These are phyloP conservation scores for Rhizophagus clarus DNA, from an alignment of 192 early-diverging fungal genomes.

Conservation along the genomic window DNA sequence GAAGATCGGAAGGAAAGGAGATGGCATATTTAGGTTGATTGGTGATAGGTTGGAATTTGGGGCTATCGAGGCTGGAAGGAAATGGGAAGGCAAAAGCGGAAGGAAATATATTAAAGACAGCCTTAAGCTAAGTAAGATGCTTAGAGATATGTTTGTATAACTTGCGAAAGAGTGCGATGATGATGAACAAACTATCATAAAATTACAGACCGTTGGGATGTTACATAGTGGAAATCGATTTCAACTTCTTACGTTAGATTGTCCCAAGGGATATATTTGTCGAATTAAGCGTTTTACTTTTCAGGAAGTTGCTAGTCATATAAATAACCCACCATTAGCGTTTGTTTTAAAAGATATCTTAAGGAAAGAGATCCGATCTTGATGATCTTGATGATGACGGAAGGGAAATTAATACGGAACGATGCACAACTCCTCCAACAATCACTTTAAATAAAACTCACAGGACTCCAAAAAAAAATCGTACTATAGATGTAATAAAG, in stretches of 20 bases:
- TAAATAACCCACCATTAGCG: conserved; percentile 1
- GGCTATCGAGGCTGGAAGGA: too few relatives aligned
- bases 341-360: conserved; percentile 20
- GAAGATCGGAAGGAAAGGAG: conserved; percentile 25
- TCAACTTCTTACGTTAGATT: conserved; percentile 6
- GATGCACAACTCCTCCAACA: too few relatives aligned
- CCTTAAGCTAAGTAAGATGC: conserved; percentile 15
- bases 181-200: conserved; percentile 4
- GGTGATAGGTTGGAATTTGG: conserved; percentile 20
- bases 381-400: too few relatives aligned
- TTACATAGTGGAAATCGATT: conserved; percentile 16
- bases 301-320: conserved; percentile 1
- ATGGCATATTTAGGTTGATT: conserved; percentile 23
- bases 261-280: conserved; percentile 15
- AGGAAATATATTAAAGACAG: conserved; percentile 22
- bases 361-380: not conserved
- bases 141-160: conserved; percentile 11
- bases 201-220: conserved; percentile 16
- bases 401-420: too few relatives aligned
- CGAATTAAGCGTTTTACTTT: not conserved
- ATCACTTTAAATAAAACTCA: too few relatives aligned
- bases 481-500: too few relatives aligned
- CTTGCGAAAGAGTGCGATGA: conserved; percentile 11
- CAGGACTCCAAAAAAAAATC: too few relatives aligned
- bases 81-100: too few relatives aligned